Evolutionary conservation across 331 rosid species (phyloP).

Genomic region (Malus hybrid): DNA sequence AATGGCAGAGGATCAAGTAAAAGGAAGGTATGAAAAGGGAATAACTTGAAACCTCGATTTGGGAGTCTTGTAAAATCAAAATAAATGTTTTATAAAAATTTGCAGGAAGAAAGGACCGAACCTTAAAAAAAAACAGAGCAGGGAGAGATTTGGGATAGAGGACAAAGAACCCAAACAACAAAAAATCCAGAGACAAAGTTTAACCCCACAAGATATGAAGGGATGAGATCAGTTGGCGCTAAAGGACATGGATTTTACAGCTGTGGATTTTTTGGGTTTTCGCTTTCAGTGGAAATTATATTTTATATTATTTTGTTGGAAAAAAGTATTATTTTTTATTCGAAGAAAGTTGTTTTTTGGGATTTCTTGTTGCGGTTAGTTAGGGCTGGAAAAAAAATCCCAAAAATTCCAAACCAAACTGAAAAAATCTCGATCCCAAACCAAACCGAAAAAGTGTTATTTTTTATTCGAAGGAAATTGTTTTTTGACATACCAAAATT

Average conservation of each 20-base stretch:
- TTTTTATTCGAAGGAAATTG: too few species aligned
- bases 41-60: conserved; percentile 29
- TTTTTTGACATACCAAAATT: too few species aligned
- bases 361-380: conserved; percentile 36
- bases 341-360: not conserved
- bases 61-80: conserved; percentile 24
- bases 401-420: too few species aligned
- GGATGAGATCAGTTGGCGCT: conserved; percentile 14
- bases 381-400: too few species aligned
- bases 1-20: conserved; percentile 27
- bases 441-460: too few species aligned
- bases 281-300: conserved; percentile 1
- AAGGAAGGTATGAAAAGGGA: conserved; percentile 27
- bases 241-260: conserved; percentile 44
- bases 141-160: conserved; percentile 9
- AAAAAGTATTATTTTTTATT: not conserved
- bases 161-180: conserved; percentile 35
- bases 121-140: not conserved
- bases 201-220: conserved; percentile 11
- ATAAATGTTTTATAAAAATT: not conserved
- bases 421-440: too few species aligned
- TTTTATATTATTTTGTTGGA: not conserved
- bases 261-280: conserved; percentile 37
- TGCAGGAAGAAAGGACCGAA: conserved; percentile 11
- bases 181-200: conserved; percentile 14